A percentile compares a stretch with the other conserved stretches of the same genome.
Conservation (phyloP, 2,329 filamentous ascomycete genomes). For the Dothidotthia symphoricarpi region DNA sequence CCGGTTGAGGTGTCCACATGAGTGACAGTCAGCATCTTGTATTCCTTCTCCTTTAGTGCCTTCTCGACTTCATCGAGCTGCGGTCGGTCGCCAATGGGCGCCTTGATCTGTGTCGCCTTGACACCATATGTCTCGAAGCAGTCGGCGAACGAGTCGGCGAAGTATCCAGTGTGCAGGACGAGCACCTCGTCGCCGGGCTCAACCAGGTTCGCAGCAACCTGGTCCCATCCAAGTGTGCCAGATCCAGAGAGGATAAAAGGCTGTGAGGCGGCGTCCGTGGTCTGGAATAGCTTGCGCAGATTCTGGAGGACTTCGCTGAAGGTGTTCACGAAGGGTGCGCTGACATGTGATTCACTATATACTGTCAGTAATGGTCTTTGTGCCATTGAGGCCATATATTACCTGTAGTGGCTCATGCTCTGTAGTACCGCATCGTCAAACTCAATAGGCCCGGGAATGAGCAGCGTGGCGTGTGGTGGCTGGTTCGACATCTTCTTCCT, state of each 20-base stretch:
- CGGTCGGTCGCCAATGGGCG: conserved; percentile 82
- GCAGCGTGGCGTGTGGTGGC: conserved; percentile 66
- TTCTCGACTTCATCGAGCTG: conserved; percentile 84
- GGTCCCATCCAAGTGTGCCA: conserved; percentile 93
- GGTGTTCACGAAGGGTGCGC: conserved; percentile 78
- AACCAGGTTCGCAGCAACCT: conserved; percentile 88
- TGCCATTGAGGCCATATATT: conserved; percentile 12
- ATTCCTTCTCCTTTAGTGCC: conserved; percentile 84
- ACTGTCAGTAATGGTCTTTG: conserved; percentile 4
- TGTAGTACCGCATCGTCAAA: conserved; percentile 96
- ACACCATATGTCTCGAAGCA: conserved; percentile 90
- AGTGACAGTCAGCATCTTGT: conserved; percentile 92
- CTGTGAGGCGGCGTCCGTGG: conserved; percentile 75
- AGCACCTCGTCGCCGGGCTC: conserved; percentile 88
- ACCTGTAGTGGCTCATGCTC: conserved; percentile 94
- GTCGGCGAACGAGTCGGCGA: conserved; percentile 90
- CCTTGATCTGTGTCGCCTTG: conserved; percentile 84
- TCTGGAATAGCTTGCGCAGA: conserved; percentile 93
- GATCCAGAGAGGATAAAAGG: conserved; percentile 93
- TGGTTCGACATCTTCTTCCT: conserved; percentile 55
- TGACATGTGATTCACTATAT: conserved; percentile 86
- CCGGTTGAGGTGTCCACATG: conserved; percentile 98
- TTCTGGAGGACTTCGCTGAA: conserved; percentile 88
- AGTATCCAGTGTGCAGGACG: conserved; percentile 95
- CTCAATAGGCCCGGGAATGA: conserved; percentile 97